Conservation (phyloP, 345 rosid species). For the Syzygium grande region DNA sequence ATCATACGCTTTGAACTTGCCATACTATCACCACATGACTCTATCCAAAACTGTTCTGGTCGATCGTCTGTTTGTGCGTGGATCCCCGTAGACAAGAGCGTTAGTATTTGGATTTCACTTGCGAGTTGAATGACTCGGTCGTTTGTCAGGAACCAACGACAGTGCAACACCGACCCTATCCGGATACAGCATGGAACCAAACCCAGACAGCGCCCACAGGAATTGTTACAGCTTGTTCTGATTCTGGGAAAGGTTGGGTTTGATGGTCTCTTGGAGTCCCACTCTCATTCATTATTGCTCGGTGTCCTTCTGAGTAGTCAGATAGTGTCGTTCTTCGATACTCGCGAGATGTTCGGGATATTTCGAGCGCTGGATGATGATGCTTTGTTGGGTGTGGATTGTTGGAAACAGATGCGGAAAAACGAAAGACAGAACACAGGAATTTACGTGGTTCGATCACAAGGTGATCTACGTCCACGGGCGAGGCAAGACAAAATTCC, state of each 20-base stretch:
- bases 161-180: background rate
- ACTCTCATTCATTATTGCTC: background rate
- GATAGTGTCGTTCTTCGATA: background rate
- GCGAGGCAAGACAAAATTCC: too few species aligned
- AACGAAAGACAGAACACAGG: too few species aligned
- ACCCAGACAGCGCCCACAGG: background rate
- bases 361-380: background rate
- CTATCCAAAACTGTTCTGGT: background rate
- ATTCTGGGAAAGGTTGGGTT: background rate
- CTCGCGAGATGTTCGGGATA: background rate
- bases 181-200: background rate
- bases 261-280: background rate
- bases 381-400: background rate
- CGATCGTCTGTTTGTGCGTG: background rate
- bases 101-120: background rate
- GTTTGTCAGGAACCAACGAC: background rate
- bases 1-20: too few species aligned
- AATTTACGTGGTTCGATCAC: too few species aligned
- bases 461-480: too few species aligned
- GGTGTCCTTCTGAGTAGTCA: background rate
- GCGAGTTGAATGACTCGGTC: background rate
- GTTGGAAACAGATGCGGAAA: too few species aligned
- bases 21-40: background rate
- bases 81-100: background rate
- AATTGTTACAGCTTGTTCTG: background rate